Percentiles rank a stretch among this genome's conserved stretches.
Conservation (phyloP, 1,284 basidiomycete genomes). For the Fistulinella cinereoalba region DNA sequence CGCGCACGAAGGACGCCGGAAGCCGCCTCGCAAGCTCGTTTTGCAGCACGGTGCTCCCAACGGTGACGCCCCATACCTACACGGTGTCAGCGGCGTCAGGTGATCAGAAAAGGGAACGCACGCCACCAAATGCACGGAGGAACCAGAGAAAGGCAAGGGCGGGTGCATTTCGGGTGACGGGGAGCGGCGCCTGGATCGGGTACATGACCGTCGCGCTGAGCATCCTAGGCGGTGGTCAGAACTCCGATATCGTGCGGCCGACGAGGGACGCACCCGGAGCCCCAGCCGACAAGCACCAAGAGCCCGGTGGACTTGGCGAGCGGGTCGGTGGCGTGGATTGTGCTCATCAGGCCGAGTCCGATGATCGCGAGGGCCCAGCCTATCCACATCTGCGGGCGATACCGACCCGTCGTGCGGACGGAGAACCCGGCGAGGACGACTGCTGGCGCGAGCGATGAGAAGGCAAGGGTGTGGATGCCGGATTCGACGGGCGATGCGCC, state of each 20-base stretch:
- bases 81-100: background rate
- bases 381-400: conserved; percentile 9
- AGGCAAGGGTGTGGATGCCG: conserved; percentile 10
- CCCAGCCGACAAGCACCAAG: conserved; percentile 1
- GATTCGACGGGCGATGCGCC: conserved; percentile 5
- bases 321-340: conserved; percentile 3
- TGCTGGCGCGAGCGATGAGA: conserved; percentile 1
- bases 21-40: conserved; percentile 28
- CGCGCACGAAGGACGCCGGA: conserved; percentile 18
- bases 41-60: conserved; percentile 33
- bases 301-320: conserved; percentile 1
- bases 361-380: conserved; percentile 4
- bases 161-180: conserved; percentile 29
- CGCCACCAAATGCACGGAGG: conserved; percentile 28
- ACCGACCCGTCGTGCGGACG: conserved; percentile 2
- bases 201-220: conserved; percentile 9
- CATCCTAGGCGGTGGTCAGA: background rate
- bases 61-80: conserved; percentile 34
- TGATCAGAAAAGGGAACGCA: background rate
- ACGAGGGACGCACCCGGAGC: conserved; percentile 5
- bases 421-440: conserved; percentile 6
- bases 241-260: background rate
- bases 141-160: conserved; percentile 35
- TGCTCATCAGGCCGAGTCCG: conserved; percentile 6
- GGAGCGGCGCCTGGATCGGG: conserved; percentile 37